Evolutionary conservation across 108 stramenopile genomes (phyloP), one percentile per base, ranked within the genome.

Genomic region (Nitzschia sp.): DNA sequence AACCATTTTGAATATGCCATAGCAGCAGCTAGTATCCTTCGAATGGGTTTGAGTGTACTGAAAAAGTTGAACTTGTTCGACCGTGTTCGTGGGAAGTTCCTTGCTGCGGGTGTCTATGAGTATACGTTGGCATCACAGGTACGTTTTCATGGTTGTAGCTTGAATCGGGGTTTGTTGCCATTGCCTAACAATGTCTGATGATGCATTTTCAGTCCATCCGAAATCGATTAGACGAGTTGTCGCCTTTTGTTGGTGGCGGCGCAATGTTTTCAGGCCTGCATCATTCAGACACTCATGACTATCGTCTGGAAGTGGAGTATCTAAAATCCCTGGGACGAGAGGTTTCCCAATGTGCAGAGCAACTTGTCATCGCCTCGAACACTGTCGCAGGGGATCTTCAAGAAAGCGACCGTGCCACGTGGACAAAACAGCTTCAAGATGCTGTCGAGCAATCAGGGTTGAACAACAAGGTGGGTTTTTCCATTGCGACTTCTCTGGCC

Each of bases 1-100:
- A 59, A 65, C 55, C 63, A 37, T 15, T 76, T 76, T 38, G 69
- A 76, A 43, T 70, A 76, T 41, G 61, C 59, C 5, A 65, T 70
- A 65, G 75, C 59, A 10, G 75, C 75, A 6, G 46, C 43, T n/a
- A 65, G 70, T 12, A 52, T 65, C 8, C 42, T 69, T 12, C 53
- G 42, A 0, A 41, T 76, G 68, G 62, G 63, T 14, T 57, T 68
- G 0, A 22, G 59, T 17, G 38, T 76, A 2, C 42, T 70, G 42
- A 64, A 57, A 53, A 72, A 68, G 19, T 34, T 54, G 26, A 56
- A 63, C 37, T 53, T 42, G 12, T 34, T 38, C 3, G 73, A 63
- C 34, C 21, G 39, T 3, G 10, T 67, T 26, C 51, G 55, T 41
- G 46, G 72, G n/a, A 40, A 12, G 12, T 44, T 39, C 29, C 43